These are phyloP conservation scores for Clavispora fructus DNA, from an alignment of 805 yeast genomes.

Conservation along the genomic window DNA sequence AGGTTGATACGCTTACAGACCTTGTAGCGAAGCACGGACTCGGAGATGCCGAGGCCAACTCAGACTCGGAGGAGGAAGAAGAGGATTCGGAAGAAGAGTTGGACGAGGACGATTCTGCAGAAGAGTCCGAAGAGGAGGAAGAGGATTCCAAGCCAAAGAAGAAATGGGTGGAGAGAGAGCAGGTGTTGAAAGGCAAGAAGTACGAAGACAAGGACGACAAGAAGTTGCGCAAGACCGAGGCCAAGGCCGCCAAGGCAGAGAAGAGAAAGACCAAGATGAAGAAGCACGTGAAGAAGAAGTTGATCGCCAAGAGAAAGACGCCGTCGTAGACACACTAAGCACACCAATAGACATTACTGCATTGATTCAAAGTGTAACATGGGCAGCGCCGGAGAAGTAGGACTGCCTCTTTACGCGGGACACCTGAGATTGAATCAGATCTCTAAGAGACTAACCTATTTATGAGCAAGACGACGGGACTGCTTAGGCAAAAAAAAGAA, in stretches of 20 bases:
- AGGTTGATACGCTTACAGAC: conserved; percentile 70
- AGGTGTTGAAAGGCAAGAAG: conserved; percentile 62
- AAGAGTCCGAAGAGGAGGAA: conserved; percentile 25
- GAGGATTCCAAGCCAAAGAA: conserved; percentile 25
- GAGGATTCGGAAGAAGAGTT: conserved; percentile 26
- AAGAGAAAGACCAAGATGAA: conserved; percentile 79
- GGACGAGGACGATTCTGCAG: conserved; percentile 14
- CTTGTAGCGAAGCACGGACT: conserved; percentile 35
- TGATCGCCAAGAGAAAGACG: conserved; percentile 44
- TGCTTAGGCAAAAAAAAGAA: no score
- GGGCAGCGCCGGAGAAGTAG: no score
- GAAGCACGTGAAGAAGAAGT: conserved; percentile 74
- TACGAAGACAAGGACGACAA: conserved; percentile 74
- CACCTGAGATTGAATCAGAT: no score
- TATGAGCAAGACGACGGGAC: no score
- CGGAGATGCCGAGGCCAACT: conserved; percentile 17
- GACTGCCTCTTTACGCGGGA: no score
- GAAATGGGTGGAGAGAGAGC: conserved; percentile 38
- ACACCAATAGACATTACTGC: neutral
- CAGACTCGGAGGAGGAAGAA: conserved; percentile 1
- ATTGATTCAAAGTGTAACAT: no score
- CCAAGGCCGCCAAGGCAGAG: conserved; percentile 74
- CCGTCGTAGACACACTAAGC: neutral
- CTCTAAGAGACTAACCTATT: no score
- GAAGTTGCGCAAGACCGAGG: conserved; percentile 65